Evolutionary conservation across 257 asterid genomes (phyloP), one percentile per base, ranked within the genome.

Genomic region (Euphrasia confusa): DNA sequence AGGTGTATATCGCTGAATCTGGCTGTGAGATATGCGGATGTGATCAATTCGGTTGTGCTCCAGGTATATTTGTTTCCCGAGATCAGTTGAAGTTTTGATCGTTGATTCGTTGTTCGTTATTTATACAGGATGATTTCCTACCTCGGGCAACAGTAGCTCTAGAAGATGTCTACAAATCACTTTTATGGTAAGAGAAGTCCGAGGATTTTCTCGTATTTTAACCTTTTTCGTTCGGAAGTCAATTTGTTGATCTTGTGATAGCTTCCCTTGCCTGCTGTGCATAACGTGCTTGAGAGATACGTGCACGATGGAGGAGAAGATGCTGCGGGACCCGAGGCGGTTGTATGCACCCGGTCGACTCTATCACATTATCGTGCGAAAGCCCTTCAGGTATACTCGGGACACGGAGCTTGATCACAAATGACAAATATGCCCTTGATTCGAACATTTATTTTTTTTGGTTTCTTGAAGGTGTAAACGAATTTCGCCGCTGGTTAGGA

Each of bases 101-200:
- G 24, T 21, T 35, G 40, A 35, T 6, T 2, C 40, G 10, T 35
- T 35, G 8, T 35, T 35, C 9, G 40, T 7, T 6, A 0, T 32
- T 47, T 50, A 30, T 72, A 69, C 84, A 93, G 99, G 99, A 93
- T 69, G 99, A 93, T 82, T 93, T 93, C 84, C 84, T 93, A 75
- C 99, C 99, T 24, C 91, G 99, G 80, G 84, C 97, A 6, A 89
- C 99, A 1, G 96, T 89, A 48, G 97, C 96, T 1, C 78, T 87
- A 61, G 93, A 89, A 76, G 65, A 82, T 67, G 76, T 76, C 76
- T 89, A 67, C 93, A 87, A 87, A 71, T 85, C 96, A 67, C 87
- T 93, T 83, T 77, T 90, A 75, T 93, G 99, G 99, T 93, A 93
- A 93, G n/a, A n/a, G n/a, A n/a, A n/a, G n/a, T n/a, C n/a, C n/a